Percentiles rank a stretch among this genome's conserved stretches.
Conservation (phyloP, 1,284 basidiomycete species). For the Boletellus sp. region DNA sequence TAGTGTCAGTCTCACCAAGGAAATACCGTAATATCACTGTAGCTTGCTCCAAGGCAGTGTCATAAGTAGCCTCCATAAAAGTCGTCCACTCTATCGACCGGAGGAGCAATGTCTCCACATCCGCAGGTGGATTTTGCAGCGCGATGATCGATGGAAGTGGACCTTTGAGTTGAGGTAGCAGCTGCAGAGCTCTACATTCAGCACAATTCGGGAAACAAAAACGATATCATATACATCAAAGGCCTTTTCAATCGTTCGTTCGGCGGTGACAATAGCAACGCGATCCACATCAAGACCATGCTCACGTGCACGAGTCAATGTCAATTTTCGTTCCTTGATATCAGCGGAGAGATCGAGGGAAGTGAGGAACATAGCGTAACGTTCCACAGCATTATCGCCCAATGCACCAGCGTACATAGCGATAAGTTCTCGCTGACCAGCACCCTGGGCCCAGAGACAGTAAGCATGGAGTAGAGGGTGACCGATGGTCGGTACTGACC, state of each 20-base stretch:
- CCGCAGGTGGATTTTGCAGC: constrained; percentile 48
- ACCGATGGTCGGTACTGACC: constrained; percentile 36
- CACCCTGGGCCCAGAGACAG: constrained; percentile 41
- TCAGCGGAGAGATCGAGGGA: constrained; percentile 75
- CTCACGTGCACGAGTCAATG: constrained; percentile 75
- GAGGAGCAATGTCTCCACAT: constrained; percentile 68
- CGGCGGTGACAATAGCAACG: constrained; percentile 81
- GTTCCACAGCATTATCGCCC: constrained; percentile 88
- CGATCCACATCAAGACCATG: constrained; percentile 81
- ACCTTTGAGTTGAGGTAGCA: constrained; percentile 52
- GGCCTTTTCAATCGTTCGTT: constrained; percentile 71
- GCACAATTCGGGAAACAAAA: background rate
- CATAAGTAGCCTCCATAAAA: constrained; percentile 69
- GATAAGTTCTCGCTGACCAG: constrained; percentile 83
- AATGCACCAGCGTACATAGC: constrained; percentile 92
- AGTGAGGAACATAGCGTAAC: constrained; percentile 89
- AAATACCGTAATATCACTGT: constrained; percentile 86
- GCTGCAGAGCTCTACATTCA: constrained; percentile 32
- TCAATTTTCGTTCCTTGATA: constrained; percentile 64
- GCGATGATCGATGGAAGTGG: constrained; percentile 61
- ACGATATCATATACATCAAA: constrained; percentile 52
- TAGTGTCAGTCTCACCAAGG: constrained; percentile 54
- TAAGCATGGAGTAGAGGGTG: background rate
- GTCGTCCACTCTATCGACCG: constrained; percentile 94
- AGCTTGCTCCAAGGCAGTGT: constrained; percentile 79